Base-by-base conservation (phyloP, 2,329 filamentous ascomycete species). In the Trichoderma sp. region DNA sequence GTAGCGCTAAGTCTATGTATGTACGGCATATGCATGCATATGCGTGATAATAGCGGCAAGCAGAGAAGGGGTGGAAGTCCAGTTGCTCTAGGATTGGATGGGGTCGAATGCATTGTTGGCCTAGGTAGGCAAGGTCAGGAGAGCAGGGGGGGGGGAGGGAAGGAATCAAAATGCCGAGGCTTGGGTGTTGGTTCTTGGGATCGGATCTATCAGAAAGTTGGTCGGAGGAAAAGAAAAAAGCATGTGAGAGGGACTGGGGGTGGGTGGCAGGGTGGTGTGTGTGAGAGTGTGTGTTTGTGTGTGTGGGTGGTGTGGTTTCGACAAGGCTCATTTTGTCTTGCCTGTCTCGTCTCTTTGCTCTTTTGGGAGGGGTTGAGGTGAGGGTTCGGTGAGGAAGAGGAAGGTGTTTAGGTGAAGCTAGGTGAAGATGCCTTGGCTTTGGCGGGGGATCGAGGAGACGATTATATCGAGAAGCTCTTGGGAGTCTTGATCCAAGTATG, bases 11-110 rank as follows among this genome's bases (percentile, higher is more conserved):
- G 34, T 21, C n/a, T 43, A 60, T 60, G 58, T 44, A 61, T 61
- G 47, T 52, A 61, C 58, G 47, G 47, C 34, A 52, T 52, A 26
- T 52, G 47, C 58, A 61, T 61, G 58, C 58, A 61, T 61, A 52
- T 61, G 58, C 47, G 47, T 61, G 24, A 52, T 61, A 61, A 24
- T 43, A 56, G 26, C 21, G 26, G 7, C 52, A 43, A 28, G 14
- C 28, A 41, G 19, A 9, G 26, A 44, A 10, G 21, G 17, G 30
- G 21, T 15, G 9, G 17, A n/a, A 43, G 21, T 24, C 41, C 17
- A 28, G 12, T 39, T 12, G 12, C 34, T 39, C 12, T 14, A 39
- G 30, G 28, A 41, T 41, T 30, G 30, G 30, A 30, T 9, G 30
- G 30, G 30, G 9, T 30, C 30, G n/a, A 15, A 39, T 52, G 26